Evolutionary conservation across 495 filamentous ascomycete species (phyloP).

Genomic region (Corynascus novoguineensis): DNA sequence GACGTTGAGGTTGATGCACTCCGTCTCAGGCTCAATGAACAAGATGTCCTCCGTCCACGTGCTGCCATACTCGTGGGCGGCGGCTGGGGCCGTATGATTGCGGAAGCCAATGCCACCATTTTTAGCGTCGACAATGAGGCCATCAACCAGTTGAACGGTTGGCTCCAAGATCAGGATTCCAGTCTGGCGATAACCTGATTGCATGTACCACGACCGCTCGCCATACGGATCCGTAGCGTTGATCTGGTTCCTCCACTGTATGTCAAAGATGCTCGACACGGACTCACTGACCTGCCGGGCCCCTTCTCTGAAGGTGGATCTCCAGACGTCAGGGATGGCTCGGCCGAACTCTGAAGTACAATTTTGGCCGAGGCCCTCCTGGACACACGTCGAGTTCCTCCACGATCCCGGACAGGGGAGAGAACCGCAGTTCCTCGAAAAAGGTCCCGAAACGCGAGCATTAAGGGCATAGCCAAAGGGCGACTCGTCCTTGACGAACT

Average conservation of each 20-base stretch:
- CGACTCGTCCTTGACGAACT: constrained; percentile 7
- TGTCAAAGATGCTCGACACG: constrained; percentile 39
- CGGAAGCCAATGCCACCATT: constrained; percentile 43
- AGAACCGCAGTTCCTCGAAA: neutral
- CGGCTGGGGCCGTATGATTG: constrained; percentile 39
- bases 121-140: constrained; percentile 40
- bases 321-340: constrained; percentile 16
- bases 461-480: constrained; percentile 4
- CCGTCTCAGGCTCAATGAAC: constrained; percentile 42
- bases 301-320: constrained; percentile 22
- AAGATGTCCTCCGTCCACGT: constrained; percentile 42
- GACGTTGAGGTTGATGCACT: constrained; percentile 42
- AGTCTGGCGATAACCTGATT: constrained; percentile 1
- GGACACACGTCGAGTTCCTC: neutral
- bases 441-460: neutral
- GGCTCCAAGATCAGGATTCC: constrained; percentile 20
- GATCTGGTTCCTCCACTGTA: constrained; percentile 33
- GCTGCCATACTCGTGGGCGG: constrained; percentile 22
- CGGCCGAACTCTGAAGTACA: neutral
- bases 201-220: constrained; percentile 16
- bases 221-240: neutral
- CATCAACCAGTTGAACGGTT: constrained; percentile 36
- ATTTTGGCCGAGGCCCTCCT: neutral
- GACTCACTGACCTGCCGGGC: constrained; percentile 27
- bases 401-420: neutral